Evolutionary conservation across 768 basidiomycete species (phyloP).

Genomic region (Psilocybe sp.): DNA sequence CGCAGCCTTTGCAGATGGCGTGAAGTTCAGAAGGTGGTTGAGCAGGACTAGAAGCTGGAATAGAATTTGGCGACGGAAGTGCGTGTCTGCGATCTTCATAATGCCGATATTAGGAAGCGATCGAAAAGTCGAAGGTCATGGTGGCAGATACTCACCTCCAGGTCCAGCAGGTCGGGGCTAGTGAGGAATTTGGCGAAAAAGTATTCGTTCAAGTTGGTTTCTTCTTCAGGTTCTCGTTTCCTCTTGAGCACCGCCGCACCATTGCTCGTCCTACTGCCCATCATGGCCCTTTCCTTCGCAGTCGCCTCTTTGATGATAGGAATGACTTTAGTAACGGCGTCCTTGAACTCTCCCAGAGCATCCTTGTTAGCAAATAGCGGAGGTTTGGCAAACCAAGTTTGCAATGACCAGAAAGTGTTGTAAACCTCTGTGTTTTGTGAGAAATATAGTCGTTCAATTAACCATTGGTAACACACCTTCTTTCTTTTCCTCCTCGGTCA

Average conservation of each 20-base stretch:
- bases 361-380: slow-evolving; percentile 57
- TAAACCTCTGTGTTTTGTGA: slow-evolving; percentile 61
- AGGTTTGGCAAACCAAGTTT: slow-evolving; percentile 82
- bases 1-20: slow-evolving; percentile 57
- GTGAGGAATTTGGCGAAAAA: slow-evolving; percentile 95
- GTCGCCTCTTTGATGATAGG: slow-evolving; percentile 84
- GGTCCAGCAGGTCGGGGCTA: slow-evolving; percentile 79
- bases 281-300: slow-evolving; percentile 83
- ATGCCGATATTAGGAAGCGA: slow-evolving; percentile 7
- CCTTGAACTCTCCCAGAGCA: slow-evolving; percentile 64
- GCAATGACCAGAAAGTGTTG: slow-evolving; percentile 87
- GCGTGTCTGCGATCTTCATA: slow-evolving; percentile 77
- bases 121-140: background rate
- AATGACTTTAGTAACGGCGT: slow-evolving; percentile 68
- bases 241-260: slow-evolving; percentile 49
- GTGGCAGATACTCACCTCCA: slow-evolving; percentile 57
- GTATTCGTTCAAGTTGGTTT: slow-evolving; percentile 62
- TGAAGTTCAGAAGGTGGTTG: slow-evolving; percentile 72
- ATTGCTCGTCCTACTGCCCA: slow-evolving; percentile 61
- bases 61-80: slow-evolving; percentile 91
- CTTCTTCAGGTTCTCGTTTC: slow-evolving; percentile 64
- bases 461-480: slow-evolving; percentile 40
- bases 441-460: background rate
- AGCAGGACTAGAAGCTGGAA: slow-evolving; percentile 83
- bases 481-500: slow-evolving; percentile 45